Conservation (phyloP, 1,284 basidiomycete species). For the Cryptococcus sp. region DNA sequence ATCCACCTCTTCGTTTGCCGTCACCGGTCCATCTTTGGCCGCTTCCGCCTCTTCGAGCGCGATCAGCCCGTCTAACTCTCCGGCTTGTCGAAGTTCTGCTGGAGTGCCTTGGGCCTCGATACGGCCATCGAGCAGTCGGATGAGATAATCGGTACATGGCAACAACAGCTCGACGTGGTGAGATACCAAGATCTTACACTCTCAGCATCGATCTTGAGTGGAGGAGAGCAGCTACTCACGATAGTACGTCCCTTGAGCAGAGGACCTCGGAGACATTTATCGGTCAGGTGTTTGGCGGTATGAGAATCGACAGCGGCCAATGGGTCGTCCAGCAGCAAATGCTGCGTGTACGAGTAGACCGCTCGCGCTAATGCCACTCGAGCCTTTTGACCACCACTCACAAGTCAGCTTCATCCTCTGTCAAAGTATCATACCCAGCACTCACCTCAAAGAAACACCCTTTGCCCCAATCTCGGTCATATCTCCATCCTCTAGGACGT, state of each 20-base stretch:
- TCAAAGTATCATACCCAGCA: slow-evolving; percentile 16
- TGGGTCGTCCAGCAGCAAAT: slow-evolving; percentile 80
- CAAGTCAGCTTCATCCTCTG: slow-evolving; percentile 49
- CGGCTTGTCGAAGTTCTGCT: slow-evolving; percentile 54
- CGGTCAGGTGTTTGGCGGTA: slow-evolving; percentile 68
- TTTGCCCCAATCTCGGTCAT: slow-evolving; percentile 65
- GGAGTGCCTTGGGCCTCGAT: slow-evolving; percentile 58
- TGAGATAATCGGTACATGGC: slow-evolving; percentile 56
- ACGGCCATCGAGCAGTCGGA: slow-evolving; percentile 60
- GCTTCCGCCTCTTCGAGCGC: slow-evolving; percentile 48
- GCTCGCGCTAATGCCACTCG: slow-evolving; percentile 56
- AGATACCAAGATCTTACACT: slow-evolving; percentile 77
- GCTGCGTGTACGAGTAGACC: slow-evolving; percentile 54
- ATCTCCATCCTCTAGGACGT: slow-evolving; percentile 72
- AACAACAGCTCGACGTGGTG: slow-evolving; percentile 74
- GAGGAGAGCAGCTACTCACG: slow-evolving; percentile 18
- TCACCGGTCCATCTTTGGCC: slow-evolving; percentile 49
- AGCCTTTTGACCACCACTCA: slow-evolving; percentile 73
- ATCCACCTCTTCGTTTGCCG: slow-evolving; percentile 50
- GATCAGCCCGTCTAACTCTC: slow-evolving; percentile 49
- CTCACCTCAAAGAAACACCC: slow-evolving; percentile 51
- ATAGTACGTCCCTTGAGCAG: slow-evolving; percentile 64
- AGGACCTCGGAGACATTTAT: slow-evolving; percentile 58
- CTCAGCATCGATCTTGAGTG: slow-evolving; percentile 10
- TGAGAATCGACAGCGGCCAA: slow-evolving; percentile 85